These are phyloP conservation scores for Scheffersomyces cryptocercus DNA, from an alignment of 1,139 yeast species.

Conservation along the genomic window DNA sequence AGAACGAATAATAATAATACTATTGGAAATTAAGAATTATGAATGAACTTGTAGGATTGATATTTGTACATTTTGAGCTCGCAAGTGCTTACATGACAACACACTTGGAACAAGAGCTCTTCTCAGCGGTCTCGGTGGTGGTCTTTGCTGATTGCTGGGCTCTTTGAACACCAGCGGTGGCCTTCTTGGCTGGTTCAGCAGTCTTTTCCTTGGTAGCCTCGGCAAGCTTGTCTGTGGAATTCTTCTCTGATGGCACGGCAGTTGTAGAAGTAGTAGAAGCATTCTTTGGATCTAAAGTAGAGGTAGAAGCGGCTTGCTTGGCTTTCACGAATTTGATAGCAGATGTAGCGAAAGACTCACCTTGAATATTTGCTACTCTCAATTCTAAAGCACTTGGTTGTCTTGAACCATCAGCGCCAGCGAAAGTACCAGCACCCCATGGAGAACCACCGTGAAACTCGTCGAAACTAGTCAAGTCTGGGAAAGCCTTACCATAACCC, in stretches of 20 bases:
- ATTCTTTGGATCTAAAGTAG: constrained; percentile 1
- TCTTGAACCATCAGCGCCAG: constrained; percentile 52
- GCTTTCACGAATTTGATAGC: constrained; percentile 26
- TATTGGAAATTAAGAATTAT: too few species aligned
- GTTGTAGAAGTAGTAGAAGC: constrained; percentile 1
- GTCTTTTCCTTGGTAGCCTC: constrained; percentile 9
- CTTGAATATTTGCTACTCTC: constrained; percentile 42
- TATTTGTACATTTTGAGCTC: too few species aligned
- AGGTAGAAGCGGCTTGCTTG: neutral
- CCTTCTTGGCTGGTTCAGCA: constrained; percentile 11
- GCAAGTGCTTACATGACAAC: constrained; percentile 8
- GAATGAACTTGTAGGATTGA: too few species aligned
- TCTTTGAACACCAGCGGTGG: constrained; percentile 4
- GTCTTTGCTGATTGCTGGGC: constrained; percentile 8
- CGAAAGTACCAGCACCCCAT: constrained; percentile 53
- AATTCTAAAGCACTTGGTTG: constrained; percentile 41
- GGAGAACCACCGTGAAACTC: constrained; percentile 51
- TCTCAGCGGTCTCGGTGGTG: constrained; percentile 4
- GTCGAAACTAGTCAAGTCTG: constrained; percentile 31
- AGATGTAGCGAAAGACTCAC: constrained; percentile 37
- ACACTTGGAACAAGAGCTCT: constrained; percentile 14
- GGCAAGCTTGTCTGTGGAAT: neutral
- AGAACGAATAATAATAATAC: too few species aligned
- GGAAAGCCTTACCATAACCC: constrained; percentile 42
- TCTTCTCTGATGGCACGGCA: neutral